Percentiles rank a stretch among this genome's conserved stretches.
Evolutionary conservation across 768 basidiomycete species (phyloP).

Genomic region (Mycena venus): DNA sequence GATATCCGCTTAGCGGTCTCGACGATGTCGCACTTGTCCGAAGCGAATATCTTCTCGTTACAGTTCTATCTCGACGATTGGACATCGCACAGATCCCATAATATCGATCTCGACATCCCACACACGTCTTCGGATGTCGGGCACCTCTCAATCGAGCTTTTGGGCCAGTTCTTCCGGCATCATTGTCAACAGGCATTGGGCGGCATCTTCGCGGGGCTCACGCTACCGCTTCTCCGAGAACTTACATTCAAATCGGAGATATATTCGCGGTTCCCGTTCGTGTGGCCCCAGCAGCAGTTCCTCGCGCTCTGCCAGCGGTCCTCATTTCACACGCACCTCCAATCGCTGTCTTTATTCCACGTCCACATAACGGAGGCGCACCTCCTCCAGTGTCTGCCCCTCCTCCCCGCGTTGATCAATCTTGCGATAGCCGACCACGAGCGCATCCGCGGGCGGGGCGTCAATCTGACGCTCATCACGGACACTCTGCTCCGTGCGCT

Average conservation of each 20-base stretch:
- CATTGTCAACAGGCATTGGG: slow-evolving; percentile 7
- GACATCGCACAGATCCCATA: background rate
- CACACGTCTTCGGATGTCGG: background rate
- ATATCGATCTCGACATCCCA: background rate
- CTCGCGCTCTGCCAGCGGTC: background rate
- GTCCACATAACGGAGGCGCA: slow-evolving; percentile 10
- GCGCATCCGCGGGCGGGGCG: background rate
- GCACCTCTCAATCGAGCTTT: background rate
- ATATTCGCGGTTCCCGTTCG: slow-evolving; percentile 4
- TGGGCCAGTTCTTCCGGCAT: background rate
- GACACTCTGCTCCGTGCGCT: background rate
- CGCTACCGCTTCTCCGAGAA: background rate
- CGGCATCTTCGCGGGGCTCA: background rate
- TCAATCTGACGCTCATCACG: background rate
- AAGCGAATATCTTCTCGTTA: background rate
- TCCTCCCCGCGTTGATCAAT: background rate
- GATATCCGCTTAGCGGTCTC: background rate
- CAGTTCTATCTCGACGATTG: slow-evolving; percentile 11
- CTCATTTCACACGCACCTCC: background rate
- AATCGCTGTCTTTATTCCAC: background rate
- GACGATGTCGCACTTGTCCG: background rate
- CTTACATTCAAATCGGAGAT: background rate
- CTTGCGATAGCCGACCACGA: slow-evolving; percentile 13
- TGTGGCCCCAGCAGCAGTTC: background rate
- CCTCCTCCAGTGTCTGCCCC: background rate